A percentile compares a stretch with the other conserved stretches of the same genome.
phyloP scores from a whole-genome alignment of 2,329 filamentous ascomycete species.

The Neonectria neomacrospora region DNA sequence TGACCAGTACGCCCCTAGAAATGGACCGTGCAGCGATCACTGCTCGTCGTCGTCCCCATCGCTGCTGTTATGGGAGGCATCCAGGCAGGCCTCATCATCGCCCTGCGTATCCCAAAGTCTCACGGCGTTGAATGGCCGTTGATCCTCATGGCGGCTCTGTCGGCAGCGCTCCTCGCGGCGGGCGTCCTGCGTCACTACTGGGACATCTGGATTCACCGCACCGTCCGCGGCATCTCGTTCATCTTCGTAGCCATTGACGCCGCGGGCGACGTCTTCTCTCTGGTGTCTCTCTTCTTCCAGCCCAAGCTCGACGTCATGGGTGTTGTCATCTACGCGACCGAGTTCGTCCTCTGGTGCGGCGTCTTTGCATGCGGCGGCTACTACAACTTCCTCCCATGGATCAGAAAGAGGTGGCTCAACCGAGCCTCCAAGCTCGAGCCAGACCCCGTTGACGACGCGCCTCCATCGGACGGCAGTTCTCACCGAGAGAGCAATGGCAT shows the following conservation, averaged over 20 bases:
- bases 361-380: slow-evolving; percentile 73
- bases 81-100: slow-evolving; percentile 69
- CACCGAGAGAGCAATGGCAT: slow-evolving; percentile 37
- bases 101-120: slow-evolving; percentile 58
- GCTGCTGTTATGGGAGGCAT: slow-evolving; percentile 67
- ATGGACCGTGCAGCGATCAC: slow-evolving; percentile 62
- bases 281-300: slow-evolving; percentile 73
- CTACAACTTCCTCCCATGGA: slow-evolving; percentile 70
- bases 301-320: slow-evolving; percentile 68
- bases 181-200: slow-evolving; percentile 76
- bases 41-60: slow-evolving; percentile 61
- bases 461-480: slow-evolving; percentile 4
- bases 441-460: neutral
- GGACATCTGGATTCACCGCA: slow-evolving; percentile 74
- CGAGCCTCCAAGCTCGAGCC: slow-evolving; percentile 1
- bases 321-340: slow-evolving; percentile 73
- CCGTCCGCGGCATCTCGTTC: slow-evolving; percentile 77
- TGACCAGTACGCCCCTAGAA: slow-evolving; percentile 50
- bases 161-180: slow-evolving; percentile 70
- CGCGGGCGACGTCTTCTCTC: slow-evolving; percentile 73
- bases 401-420: slow-evolving; percentile 26
- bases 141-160: slow-evolving; percentile 73
- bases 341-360: slow-evolving; percentile 74
- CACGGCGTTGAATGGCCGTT: slow-evolving; percentile 67
- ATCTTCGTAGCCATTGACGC: slow-evolving; percentile 78